These are phyloP conservation scores for Onygenales sp. DNA, from an alignment of 2,329 filamentous ascomycete genomes.

Conservation along the genomic window DNA sequence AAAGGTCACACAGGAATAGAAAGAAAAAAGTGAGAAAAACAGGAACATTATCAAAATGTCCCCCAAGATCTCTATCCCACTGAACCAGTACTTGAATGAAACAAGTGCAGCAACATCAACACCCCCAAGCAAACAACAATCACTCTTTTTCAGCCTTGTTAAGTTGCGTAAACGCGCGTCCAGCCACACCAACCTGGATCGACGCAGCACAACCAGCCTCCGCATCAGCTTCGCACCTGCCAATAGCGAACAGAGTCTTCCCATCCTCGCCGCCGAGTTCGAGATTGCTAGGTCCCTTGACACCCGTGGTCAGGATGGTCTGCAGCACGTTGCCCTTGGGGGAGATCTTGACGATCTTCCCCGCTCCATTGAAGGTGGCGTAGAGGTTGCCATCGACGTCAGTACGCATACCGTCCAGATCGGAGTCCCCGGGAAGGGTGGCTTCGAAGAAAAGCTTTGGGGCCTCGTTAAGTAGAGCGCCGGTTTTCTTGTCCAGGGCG, in stretches of 20 bases:
- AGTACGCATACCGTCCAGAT: slow-evolving; percentile 3
- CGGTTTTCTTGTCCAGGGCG: background rate
- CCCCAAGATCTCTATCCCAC: too few relatives aligned
- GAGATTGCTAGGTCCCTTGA: slow-evolving; percentile 1
- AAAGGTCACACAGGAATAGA: too few relatives aligned
- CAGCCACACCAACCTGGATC: background rate
- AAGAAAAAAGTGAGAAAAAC: too few relatives aligned
- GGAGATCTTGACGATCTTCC: background rate
- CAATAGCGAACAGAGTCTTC: background rate
- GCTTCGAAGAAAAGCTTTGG: background rate
- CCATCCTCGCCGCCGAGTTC: slow-evolving; percentile 1
- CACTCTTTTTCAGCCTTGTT: background rate
- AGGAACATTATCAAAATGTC: too few relatives aligned
- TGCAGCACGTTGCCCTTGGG: background rate
- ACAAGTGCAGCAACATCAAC: too few relatives aligned
- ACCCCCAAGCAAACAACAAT: too few relatives aligned
- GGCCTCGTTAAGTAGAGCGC: background rate
- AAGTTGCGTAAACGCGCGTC: background rate
- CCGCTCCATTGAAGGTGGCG: background rate
- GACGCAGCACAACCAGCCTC: background rate
- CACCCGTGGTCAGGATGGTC: background rate
- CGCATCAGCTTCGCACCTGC: background rate
- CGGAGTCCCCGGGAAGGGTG: background rate
- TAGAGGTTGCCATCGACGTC: slow-evolving; percentile 3
- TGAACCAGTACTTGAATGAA: too few relatives aligned